Conservation (phyloP, 495 filamentous ascomycete genomes). For the Polyplosphaeria fusca region DNA sequence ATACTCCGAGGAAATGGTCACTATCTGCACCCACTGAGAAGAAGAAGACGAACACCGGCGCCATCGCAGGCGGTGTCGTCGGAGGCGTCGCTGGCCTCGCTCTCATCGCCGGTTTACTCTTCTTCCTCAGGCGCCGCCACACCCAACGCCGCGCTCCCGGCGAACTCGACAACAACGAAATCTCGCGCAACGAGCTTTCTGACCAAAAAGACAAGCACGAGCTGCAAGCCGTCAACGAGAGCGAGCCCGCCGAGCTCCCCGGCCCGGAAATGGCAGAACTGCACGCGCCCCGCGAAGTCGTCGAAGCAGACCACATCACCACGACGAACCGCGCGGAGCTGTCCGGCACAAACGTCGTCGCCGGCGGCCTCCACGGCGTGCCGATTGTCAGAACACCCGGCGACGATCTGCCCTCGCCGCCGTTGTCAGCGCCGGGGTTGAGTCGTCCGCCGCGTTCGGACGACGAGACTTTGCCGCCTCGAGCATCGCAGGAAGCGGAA, state of each 20-base stretch:
- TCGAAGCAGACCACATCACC: slow-evolving; percentile 14
- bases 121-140: slow-evolving; percentile 15
- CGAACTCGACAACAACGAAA: slow-evolving; percentile 15
- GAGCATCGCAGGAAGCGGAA: not conserved
- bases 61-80: slow-evolving; percentile 38
- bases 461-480: not conserved
- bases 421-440: slow-evolving; percentile 5
- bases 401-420: slow-evolving; percentile 16
- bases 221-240: slow-evolving; percentile 11
- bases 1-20: slow-evolving; percentile 5
- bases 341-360: slow-evolving; percentile 11
- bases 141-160: not conserved
- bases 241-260: slow-evolving; percentile 13
- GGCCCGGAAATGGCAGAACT: slow-evolving; percentile 10
- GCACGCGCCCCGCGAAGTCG: slow-evolving; percentile 8
- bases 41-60: slow-evolving; percentile 21
- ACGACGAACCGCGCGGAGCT: slow-evolving; percentile 16
- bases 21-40: not conserved
- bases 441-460: not conserved
- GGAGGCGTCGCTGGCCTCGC: slow-evolving; percentile 31
- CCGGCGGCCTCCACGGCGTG: slow-evolving; percentile 9
- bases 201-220: slow-evolving; percentile 1
- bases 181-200: not conserved
- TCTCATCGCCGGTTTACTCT: slow-evolving; percentile 24
- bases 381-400: slow-evolving; percentile 24